Evolutionary conservation across 2,329 filamentous ascomycete species (phyloP).

Genomic region (Talaromyces sp.): DNA sequence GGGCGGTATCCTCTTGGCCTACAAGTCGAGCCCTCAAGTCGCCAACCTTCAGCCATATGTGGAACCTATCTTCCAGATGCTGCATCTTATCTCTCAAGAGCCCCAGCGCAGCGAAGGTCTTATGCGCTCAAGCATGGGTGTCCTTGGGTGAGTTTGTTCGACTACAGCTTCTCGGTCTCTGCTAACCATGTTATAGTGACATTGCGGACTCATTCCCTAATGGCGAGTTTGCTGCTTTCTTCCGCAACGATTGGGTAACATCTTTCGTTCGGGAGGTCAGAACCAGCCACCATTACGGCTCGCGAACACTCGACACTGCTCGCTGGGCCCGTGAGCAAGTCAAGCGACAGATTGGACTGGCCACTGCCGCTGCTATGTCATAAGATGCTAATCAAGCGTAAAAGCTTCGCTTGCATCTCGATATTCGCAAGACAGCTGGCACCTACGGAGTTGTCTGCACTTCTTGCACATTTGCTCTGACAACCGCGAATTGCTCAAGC

Average conservation of each 20-base stretch:
- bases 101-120: constrained; percentile 85
- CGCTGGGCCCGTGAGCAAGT: constrained; percentile 97
- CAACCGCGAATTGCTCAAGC: neutral
- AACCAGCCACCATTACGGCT: constrained; percentile 77
- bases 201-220: constrained; percentile 89
- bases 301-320: constrained; percentile 86
- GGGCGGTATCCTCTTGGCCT: constrained; percentile 91
- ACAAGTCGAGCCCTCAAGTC: constrained; percentile 65
- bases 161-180: neutral
- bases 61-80: constrained; percentile 77
- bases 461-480: neutral
- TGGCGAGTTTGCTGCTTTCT: constrained; percentile 76
- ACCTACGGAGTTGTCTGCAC: neutral
- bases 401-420: neutral
- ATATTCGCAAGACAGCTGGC: neutral
- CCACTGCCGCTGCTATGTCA: constrained; percentile 33
- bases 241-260: constrained; percentile 88
- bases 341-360: constrained; percentile 66
- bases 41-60: constrained; percentile 71
- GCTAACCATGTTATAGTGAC: constrained; percentile 55
- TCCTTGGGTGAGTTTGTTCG: constrained; percentile 71
- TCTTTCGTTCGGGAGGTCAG: constrained; percentile 88
- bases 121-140: constrained; percentile 92
- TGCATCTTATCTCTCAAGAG: constrained; percentile 75
- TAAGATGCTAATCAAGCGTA: constrained; percentile 18